These are phyloP conservation scores for Ensete glaucum DNA, from an alignment of 176 grass and related monocot species.

Conservation along the genomic window DNA sequence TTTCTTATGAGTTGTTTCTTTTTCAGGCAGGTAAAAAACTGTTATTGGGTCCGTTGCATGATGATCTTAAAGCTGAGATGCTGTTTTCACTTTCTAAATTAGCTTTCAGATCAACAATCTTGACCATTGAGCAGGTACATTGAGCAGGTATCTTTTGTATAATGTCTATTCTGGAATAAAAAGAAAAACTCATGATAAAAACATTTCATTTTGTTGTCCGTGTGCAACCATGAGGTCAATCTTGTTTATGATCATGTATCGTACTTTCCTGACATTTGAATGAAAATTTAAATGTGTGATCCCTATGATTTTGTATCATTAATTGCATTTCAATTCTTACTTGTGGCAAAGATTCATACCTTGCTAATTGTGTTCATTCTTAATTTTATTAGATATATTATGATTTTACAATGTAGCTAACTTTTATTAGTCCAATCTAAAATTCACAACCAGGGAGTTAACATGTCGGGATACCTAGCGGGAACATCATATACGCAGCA, in stretches of 20 bases:
- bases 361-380: neutral
- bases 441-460: neutral
- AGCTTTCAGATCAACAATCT: conserved; percentile 44
- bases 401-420: no score
- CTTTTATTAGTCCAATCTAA: no score
- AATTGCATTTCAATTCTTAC: neutral
- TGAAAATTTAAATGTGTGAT: neutral
- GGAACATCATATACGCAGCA: no score
- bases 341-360: neutral
- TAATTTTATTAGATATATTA: neutral
- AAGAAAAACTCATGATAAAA: neutral
- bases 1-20: neutral
- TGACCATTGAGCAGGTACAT: conserved; percentile 41
- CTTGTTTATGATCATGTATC: neutral
- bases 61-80: conserved; percentile 58
- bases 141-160: conserved; percentile 37
- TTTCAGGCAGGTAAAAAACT: conserved; percentile 54
- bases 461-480: no score
- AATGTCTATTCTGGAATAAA: neutral
- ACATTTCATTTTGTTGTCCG: neutral
- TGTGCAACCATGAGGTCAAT: neutral
- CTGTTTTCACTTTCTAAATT: conserved; percentile 57
- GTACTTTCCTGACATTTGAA: neutral
- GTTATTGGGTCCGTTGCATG: conserved; percentile 37
- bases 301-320: neutral